Percentiles rank a stretch among this genome's conserved stretches.
Conservation (phyloP, 495 filamentous ascomycete genomes). For the Penicillium nucicola region DNA sequence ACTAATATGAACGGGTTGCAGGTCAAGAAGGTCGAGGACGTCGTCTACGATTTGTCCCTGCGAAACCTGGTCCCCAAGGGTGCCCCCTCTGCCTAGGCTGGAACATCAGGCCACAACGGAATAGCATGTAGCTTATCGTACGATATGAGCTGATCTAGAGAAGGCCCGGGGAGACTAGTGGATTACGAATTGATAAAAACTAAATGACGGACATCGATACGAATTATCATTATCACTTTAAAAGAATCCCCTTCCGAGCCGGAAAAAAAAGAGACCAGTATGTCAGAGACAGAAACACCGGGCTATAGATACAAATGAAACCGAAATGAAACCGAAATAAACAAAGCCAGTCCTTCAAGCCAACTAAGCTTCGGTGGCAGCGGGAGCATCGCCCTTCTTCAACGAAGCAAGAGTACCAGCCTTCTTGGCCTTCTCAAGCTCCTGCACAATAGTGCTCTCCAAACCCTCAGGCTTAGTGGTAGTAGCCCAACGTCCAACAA, state of each 20-base stretch:
- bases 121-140: not conserved
- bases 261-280: not conserved
- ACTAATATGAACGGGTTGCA: constrained; percentile 22
- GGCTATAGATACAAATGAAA: constrained; percentile 6
- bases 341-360: not conserved
- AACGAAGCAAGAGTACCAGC: constrained; percentile 27
- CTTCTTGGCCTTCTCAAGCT: constrained; percentile 55
- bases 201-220: not conserved
- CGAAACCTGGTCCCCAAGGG: constrained; percentile 70
- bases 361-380: constrained; percentile 15
- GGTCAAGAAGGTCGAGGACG: constrained; percentile 96
- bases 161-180: not conserved
- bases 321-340: not conserved
- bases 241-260: not conserved
- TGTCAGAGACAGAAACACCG: not conserved
- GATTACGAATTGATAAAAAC: not conserved
- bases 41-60: constrained; percentile 90
- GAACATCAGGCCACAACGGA: not conserved
- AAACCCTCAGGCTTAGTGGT: constrained; percentile 80
- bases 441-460: constrained; percentile 69
- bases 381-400: constrained; percentile 13
- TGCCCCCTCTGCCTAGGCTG: constrained; percentile 11
- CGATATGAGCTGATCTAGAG: not conserved
- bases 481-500: constrained; percentile 78
- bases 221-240: not conserved